These are phyloP conservation scores for Kockovaella imperatae DNA, from an alignment of 768 basidiomycete species.

Conservation along the genomic window DNA sequence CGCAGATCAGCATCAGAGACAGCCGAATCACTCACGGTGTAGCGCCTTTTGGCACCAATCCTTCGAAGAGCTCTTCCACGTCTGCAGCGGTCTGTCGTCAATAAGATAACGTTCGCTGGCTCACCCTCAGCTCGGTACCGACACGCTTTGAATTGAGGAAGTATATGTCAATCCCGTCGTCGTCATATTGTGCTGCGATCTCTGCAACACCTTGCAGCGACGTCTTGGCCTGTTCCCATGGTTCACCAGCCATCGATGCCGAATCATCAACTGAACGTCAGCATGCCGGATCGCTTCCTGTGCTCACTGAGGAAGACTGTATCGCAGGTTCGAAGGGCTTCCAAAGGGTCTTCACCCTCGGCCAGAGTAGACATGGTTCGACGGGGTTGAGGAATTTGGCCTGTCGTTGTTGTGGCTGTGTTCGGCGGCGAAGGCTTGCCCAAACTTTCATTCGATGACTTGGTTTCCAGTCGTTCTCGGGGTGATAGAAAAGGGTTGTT, in stretches of 20 bases:
- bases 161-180: conserved; percentile 38
- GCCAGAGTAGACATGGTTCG: background rate
- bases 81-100: conserved; percentile 17
- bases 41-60: conserved; percentile 31
- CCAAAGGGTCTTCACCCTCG: conserved; percentile 28
- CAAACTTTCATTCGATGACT: background rate
- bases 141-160: conserved; percentile 38
- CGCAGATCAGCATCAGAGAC: background rate
- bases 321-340: conserved; percentile 30
- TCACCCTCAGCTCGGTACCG: conserved; percentile 33
- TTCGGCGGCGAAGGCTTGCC: no score
- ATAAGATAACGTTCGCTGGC: background rate
- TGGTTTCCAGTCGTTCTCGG: conserved; percentile 15
- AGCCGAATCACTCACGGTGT: conserved; percentile 32
- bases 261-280: conserved; percentile 26
- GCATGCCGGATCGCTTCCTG: background rate
- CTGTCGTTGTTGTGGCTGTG: background rate
- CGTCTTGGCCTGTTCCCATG: conserved; percentile 30
- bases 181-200: conserved; percentile 28
- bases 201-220: conserved; percentile 37
- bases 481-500: conserved; percentile 39
- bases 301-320: conserved; percentile 33
- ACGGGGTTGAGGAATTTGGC: background rate
- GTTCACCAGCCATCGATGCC: conserved; percentile 36
- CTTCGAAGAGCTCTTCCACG: conserved; percentile 38